phyloP scores from a whole-genome alignment of 1,284 basidiomycete genomes.

The Ustilago bromivora region DNA sequence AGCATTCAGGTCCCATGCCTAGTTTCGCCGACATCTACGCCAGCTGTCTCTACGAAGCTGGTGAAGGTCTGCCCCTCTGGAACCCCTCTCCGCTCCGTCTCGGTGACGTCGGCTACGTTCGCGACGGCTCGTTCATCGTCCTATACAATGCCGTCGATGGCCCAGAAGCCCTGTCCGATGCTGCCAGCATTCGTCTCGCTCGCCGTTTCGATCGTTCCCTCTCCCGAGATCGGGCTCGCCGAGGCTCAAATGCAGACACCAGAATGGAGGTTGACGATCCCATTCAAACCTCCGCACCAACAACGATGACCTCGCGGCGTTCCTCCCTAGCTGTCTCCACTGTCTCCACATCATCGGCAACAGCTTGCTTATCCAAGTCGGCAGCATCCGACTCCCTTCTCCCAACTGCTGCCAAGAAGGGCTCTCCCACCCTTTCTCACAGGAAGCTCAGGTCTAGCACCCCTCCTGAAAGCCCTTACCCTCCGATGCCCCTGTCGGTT shows the following conservation, averaged over 20 bases:
- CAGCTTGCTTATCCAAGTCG: constrained; percentile 16
- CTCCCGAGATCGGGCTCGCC: constrained; percentile 26
- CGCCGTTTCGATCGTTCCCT: constrained; percentile 31
- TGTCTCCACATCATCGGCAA: constrained; percentile 4
- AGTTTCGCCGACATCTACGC: constrained; percentile 56
- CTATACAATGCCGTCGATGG: constrained; percentile 60
- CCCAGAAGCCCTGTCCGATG: constrained; percentile 30
- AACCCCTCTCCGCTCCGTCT: constrained; percentile 54
- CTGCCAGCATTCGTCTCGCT: constrained; percentile 44
- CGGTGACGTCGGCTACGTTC: constrained; percentile 55
- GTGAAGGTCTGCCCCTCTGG: constrained; percentile 60
- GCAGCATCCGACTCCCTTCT: constrained; percentile 30
- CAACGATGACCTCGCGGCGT: constrained; percentile 13
- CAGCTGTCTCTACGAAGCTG: constrained; percentile 45
- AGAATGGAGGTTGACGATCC: constrained; percentile 25
- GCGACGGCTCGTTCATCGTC: constrained; percentile 56
- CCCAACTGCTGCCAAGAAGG: constrained; percentile 20
- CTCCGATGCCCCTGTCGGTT: constrained; percentile 54
- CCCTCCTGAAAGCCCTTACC: constrained; percentile 42
- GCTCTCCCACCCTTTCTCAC: constrained; percentile 25
- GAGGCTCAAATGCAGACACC: constrained; percentile 11
- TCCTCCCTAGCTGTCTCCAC: constrained; percentile 19
- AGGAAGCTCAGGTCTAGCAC: constrained; percentile 40
- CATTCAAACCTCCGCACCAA: neutral
- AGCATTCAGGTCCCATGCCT: constrained; percentile 16